Conservation (phyloP, 176 grass and related monocot genomes). For the Canna indica region DNA sequence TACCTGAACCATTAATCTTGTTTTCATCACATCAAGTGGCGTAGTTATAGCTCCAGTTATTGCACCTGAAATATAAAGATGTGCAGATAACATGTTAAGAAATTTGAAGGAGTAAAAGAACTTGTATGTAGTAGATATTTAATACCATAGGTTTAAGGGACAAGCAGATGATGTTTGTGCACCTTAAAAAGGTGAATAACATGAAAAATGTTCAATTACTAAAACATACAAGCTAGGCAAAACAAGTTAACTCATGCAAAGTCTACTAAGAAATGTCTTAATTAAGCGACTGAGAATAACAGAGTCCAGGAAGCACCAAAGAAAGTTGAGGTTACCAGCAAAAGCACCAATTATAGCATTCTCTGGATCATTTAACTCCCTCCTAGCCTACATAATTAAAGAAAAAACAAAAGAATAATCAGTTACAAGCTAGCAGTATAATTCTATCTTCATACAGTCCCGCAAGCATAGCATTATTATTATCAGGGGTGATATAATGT, state of each 20-base stretch:
- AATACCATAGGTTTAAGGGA: neutral
- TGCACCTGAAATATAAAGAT: constrained; percentile 40
- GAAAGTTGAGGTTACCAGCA: constrained; percentile 43
- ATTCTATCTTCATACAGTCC: no score
- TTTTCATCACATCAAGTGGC: constrained; percentile 90
- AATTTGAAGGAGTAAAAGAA: neutral
- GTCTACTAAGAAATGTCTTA: neutral
- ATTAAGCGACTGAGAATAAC: neutral
- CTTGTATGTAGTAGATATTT: neutral
- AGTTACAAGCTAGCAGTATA: neutral
- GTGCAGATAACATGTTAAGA: neutral
- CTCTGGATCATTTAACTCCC: constrained; percentile 88
- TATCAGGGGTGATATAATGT: neutral
- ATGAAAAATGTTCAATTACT: neutral
- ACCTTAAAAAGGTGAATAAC: neutral
- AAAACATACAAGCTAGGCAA: neutral
- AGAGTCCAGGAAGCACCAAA: neutral
- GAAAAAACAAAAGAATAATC: neutral
- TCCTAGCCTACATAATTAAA: constrained; percentile 41
- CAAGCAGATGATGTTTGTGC: neutral
- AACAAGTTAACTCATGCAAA: neutral
- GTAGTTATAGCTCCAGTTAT: constrained; percentile 92
- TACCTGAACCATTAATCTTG: constrained; percentile 96
- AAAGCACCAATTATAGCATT: constrained; percentile 96
- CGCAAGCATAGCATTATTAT: neutral